A percentile compares a stretch with the other conserved stretches of the same genome.
phyloP scores from a whole-genome alignment of 2,329 filamentous ascomycete species.

The Botryotinia calthae region DNA sequence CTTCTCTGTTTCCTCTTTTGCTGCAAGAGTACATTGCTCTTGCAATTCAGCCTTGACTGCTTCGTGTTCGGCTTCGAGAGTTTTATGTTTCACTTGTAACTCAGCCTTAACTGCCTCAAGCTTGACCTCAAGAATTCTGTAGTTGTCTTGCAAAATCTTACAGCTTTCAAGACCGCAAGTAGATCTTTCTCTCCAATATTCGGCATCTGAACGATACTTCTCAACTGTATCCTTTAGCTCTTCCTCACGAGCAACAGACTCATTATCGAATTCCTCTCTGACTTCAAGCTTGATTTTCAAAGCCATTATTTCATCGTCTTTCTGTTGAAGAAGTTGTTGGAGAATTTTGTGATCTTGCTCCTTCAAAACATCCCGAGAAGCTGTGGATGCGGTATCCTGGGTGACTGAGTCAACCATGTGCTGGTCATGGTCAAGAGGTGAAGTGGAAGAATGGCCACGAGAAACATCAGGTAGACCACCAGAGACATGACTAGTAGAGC shows the following conservation, averaged over 20 bases:
- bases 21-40: not conserved
- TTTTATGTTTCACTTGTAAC: not conserved
- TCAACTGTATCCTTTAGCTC: not conserved
- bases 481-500: not conserved
- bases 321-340: not conserved
- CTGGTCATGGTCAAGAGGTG: not conserved
- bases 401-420: not conserved
- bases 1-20: not conserved
- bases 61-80: not conserved
- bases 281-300: not conserved
- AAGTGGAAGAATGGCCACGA: not conserved
- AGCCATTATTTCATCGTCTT: not conserved
- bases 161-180: not conserved
- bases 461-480: no score
- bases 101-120: not conserved
- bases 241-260: not conserved
- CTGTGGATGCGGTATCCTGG: not conserved
- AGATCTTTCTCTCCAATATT: not conserved
- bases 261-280: not conserved
- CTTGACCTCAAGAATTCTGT: not conserved
- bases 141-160: not conserved
- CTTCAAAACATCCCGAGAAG: accelerated
- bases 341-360: not conserved
- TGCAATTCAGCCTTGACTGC: not conserved
- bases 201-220: not conserved